A percentile compares a stretch with the other conserved stretches of the same genome.
Conservation (phyloP, 2,329 filamentous ascomycete genomes). For the Leptographium galeiforme region DNA sequence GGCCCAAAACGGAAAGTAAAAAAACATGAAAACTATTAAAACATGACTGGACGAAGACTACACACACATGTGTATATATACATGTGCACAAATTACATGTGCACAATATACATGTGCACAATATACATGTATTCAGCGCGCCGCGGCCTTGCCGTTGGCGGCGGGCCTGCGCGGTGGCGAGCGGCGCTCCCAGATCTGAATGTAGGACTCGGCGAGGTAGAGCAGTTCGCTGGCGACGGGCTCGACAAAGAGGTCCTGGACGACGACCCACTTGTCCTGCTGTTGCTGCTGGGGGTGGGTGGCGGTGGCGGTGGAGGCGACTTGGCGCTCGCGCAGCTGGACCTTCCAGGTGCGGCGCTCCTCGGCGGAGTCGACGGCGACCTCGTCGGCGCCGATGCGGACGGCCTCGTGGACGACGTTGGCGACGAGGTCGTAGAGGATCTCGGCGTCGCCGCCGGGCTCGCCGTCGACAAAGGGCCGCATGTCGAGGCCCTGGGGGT, state of each 20-base stretch:
- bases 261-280: slow-evolving; percentile 64
- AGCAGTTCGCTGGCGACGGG: slow-evolving; percentile 77
- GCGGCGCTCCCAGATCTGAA: slow-evolving; percentile 91
- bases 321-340: slow-evolving; percentile 63
- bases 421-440: slow-evolving; percentile 89
- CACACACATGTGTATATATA: neutral
- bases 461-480: slow-evolving; percentile 79
- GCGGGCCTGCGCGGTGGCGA: neutral
- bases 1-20: neutral
- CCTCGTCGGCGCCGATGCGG: slow-evolving; percentile 56
- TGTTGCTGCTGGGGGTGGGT: neutral
- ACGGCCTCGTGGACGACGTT: slow-evolving; percentile 87
- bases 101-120: too few relatives aligned
- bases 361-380: slow-evolving; percentile 71
- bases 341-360: slow-evolving; percentile 86
- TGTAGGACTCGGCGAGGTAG: slow-evolving; percentile 85
- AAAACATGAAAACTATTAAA: neutral
- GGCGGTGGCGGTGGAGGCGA: slow-evolving; percentile 27
- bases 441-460: slow-evolving; percentile 76
- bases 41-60: neutral
- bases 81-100: neutral
- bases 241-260: slow-evolving; percentile 89
- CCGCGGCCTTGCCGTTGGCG: slow-evolving; percentile 17
- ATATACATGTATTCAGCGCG: neutral
- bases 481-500: slow-evolving; percentile 70